Evolutionary conservation across 495 filamentous ascomycete species (phyloP).

Genomic region (Penicillium argentinense): DNA sequence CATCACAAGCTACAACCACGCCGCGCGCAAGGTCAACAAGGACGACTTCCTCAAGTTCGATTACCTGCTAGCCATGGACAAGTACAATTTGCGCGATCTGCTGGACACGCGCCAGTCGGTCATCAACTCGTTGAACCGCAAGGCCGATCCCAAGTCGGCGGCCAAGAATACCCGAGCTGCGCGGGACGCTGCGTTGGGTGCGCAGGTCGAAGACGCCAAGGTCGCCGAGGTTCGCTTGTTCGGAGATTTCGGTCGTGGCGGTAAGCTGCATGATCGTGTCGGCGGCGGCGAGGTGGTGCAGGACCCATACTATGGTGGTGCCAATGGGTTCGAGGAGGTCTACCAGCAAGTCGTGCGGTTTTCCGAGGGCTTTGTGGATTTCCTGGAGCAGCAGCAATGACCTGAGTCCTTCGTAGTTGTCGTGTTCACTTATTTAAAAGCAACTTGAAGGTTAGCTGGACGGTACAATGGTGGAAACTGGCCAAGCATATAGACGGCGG

Average conservation of each 20-base stretch:
- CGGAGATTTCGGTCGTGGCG: constrained; percentile 72
- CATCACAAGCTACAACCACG: constrained; percentile 74
- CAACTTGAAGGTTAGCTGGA: too few species aligned
- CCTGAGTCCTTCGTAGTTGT: too few species aligned
- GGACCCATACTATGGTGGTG: constrained; percentile 90
- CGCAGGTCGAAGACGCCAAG: constrained; percentile 33
- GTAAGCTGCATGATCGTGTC: constrained; percentile 69
- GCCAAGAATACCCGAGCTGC: constrained; percentile 28
- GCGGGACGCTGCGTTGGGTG: constrained; percentile 25
- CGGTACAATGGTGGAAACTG: too few species aligned
- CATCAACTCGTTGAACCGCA: constrained; percentile 44
- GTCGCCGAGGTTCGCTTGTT: constrained; percentile 71
- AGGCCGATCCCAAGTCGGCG: constrained; percentile 23
- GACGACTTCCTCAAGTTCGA: constrained; percentile 82
- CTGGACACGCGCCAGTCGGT: constrained; percentile 55
- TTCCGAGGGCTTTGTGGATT: constrained; percentile 69
- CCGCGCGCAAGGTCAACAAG: constrained; percentile 68
- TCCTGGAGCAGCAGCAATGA: constrained; percentile 36
- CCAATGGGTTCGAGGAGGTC: constrained; percentile 78
- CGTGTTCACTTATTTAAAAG: neutral
- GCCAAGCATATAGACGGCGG: too few species aligned
- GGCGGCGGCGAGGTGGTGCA: constrained; percentile 72
- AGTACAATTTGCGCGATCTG: constrained; percentile 75
- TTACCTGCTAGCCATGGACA: constrained; percentile 94
- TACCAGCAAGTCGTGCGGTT: constrained; percentile 82